Evolutionary conservation across 2,329 filamentous ascomycete genomes (phyloP).

Genomic region (Apiospora rasikravindrae): DNA sequence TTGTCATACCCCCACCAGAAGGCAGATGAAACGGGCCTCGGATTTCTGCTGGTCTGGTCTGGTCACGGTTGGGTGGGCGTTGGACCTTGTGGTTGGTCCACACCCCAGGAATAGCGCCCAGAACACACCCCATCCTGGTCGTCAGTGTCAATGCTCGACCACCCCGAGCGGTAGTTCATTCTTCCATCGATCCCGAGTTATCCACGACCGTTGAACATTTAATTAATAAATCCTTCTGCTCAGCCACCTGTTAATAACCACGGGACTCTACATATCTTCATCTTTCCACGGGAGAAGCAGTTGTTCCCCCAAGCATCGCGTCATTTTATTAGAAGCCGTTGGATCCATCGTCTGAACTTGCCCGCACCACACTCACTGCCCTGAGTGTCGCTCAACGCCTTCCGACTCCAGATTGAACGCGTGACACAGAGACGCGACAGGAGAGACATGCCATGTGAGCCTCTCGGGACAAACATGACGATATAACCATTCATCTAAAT

Average conservation of each 20-base stretch:
- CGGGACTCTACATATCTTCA: not conserved
- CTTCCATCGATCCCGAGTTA: not conserved
- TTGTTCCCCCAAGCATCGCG: not conserved
- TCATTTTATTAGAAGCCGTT: not conserved
- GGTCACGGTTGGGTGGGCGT: not conserved
- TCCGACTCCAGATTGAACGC: not conserved
- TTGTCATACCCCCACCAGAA: not conserved
- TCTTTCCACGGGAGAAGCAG: too few species aligned
- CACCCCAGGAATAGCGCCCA: not conserved
- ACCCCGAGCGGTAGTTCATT: not conserved
- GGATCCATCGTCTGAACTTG: not conserved
- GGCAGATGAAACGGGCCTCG: conserved; percentile 11
- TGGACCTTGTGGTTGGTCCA: not conserved
- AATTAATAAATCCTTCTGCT: not conserved
- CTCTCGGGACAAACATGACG: not conserved
- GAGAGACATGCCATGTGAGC: not conserved
- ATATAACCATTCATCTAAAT: not conserved
- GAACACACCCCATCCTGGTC: not conserved
- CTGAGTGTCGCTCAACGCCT: not conserved
- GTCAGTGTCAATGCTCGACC: conserved; percentile 6
- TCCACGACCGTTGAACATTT: not conserved
- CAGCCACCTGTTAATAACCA: not conserved
- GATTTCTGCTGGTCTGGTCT: not conserved
- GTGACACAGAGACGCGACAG: not conserved
- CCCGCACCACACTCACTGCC: not conserved